Evolutionary conservation across 1,139 yeast species (phyloP), one percentile per base, ranked within the genome.

Genomic region (Candida sp.): DNA sequence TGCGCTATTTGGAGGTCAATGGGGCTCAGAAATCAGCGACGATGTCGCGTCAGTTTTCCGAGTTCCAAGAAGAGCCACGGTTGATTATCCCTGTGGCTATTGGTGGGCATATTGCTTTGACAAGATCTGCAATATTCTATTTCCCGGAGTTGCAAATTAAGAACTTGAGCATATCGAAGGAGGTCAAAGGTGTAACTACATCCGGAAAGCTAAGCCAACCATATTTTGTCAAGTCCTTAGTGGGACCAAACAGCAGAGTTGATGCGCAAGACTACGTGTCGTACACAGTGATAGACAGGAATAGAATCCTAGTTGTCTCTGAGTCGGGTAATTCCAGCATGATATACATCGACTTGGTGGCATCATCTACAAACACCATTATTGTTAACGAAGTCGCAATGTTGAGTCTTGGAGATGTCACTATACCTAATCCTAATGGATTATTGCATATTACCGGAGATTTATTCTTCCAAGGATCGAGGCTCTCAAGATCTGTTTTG

Each of bases 31-130:
- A 51, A 66, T 28, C 48, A 42, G 0, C 44, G 69, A 4, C 23
- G 9, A 34, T 34, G 26, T n/a, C 50, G 5, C 54, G 58, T 26
- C 78, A 75, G 50, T 69, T 68, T 54, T 66, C 67, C n/a, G 70
- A 64, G 45, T 77, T 77, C 53, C 67, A 67, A 1, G 70, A 63
- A 3, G 66, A 71, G 1, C 80, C 80, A 0, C 58, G 69, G 0
- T 58, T 63, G 26, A 54, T 73, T 12, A 60, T 72, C 5, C 63
- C 72, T 0, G 59, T 63, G 1, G 12, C 34, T 0, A 28, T 47
- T 5, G 75, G 73, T 9, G 81, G 81, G 0, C 54, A 69, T 2
- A 44, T 77, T 35, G 72, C 71, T 1, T 46, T 72, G 2, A 58
- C 75, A 3, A 67, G 67, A 30, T 57, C 65, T 4, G 65, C 66